These are phyloP conservation scores for Fusarium mangiferae DNA, from an alignment of 2,329 filamentous ascomycete genomes.

Conservation along the genomic window DNA sequence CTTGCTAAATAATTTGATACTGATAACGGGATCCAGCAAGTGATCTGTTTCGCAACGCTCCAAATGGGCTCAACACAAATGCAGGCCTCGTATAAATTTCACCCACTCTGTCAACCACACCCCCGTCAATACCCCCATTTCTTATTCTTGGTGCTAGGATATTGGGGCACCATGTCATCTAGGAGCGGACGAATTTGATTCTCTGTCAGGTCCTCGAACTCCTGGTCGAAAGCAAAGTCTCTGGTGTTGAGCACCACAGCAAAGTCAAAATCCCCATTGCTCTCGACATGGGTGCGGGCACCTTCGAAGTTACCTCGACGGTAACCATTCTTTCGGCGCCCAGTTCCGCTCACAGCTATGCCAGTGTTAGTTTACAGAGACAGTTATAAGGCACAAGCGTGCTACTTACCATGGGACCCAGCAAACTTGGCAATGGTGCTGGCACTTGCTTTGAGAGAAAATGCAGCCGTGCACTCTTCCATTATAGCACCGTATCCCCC, in stretches of 20 bases:
- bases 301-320: constrained; percentile 21
- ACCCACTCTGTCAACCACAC: background rate
- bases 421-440: constrained; percentile 23
- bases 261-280: constrained; percentile 11
- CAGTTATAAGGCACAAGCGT: rapidly evolving
- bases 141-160: background rate
- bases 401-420: constrained; percentile 9
- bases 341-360: constrained; percentile 17
- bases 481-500: constrained; percentile 35
- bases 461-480: constrained; percentile 26
- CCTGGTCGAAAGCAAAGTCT: constrained; percentile 1
- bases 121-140: background rate
- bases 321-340: background rate
- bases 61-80: background rate
- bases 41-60: too few relatives aligned
- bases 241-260: constrained; percentile 29
- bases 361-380: background rate
- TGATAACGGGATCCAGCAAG: background rate
- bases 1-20: background rate
- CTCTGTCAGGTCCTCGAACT: constrained; percentile 15
- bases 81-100: background rate
- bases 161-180: background rate
- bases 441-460: constrained; percentile 30
- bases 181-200: background rate
- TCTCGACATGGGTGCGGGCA: constrained; percentile 5